phyloP scores from a whole-genome alignment of 768 basidiomycete genomes.

The Plicaturopsis crispa region DNA sequence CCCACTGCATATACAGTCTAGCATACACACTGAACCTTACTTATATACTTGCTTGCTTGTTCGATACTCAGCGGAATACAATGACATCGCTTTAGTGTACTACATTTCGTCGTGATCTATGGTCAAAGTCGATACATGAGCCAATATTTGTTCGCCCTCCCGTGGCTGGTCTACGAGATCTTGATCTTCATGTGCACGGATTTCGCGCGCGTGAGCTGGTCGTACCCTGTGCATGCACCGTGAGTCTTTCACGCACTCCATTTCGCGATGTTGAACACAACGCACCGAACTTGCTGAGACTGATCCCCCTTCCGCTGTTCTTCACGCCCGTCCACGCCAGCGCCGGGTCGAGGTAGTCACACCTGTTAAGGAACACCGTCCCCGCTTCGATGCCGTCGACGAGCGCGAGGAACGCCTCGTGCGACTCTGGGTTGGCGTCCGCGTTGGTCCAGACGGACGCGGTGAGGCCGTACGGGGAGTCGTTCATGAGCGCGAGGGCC shows the following conservation, averaged over 20 bases:
- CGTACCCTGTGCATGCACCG: constrained; percentile 66
- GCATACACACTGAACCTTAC: too few relatives aligned
- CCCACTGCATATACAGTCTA: too few relatives aligned
- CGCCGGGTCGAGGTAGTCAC: constrained; percentile 89
- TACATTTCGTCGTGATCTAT: too few relatives aligned
- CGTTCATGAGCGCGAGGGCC: constrained; percentile 90
- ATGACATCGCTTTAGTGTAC: too few relatives aligned
- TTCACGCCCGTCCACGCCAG: constrained; percentile 94
- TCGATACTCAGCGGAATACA: too few relatives aligned
- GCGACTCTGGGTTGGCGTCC: constrained; percentile 49
- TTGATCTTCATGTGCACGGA: constrained; percentile 79
- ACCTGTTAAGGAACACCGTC: constrained; percentile 91
- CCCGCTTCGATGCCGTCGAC: constrained; percentile 76
- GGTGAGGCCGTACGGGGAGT: constrained; percentile 91
- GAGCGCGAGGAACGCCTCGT: constrained; percentile 59
- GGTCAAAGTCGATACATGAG: too few relatives aligned
- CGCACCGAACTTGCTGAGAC: constrained; percentile 83
- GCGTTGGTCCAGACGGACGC: constrained; percentile 91
- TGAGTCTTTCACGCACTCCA: constrained; percentile 3
- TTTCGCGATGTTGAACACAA: constrained; percentile 6
- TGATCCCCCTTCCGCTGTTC: constrained; percentile 86
- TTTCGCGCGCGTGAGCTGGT: constrained; percentile 78
- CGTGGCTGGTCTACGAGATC: too few relatives aligned
- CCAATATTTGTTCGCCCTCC: too few relatives aligned
- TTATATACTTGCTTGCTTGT: too few relatives aligned